Base-by-base conservation (phyloP, 805 yeast species). In the Metschnikowia sp. region DNA sequence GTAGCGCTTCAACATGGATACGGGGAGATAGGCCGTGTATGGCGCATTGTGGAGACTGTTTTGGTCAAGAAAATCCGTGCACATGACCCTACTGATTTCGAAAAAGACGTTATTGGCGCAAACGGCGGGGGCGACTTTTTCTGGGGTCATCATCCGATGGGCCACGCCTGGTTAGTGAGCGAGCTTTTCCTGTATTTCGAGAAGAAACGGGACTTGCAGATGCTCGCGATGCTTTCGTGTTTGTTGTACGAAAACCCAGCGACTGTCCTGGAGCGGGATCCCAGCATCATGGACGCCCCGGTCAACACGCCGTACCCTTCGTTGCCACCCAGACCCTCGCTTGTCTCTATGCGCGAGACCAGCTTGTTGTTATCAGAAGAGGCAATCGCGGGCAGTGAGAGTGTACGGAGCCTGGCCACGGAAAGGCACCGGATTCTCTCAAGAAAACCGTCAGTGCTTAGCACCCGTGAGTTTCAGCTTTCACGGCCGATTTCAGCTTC, bases 151-250 rank as follows among this genome's bases (percentile, higher is more conserved):
- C 95, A 88, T 61, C 91, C 90, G 0, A 78, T 84, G 61, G 96
- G 96, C 1, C 75, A 82, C 35, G 55, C 74, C 10, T 80, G 88
- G 86, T 68, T 88, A 19, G 73, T 88, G 0, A 74, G 74, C 26
- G 79, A 81, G 49, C 69, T 89, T 35, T 72, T 91, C 58, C 59
- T 63, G 1, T 83, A 84, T 56, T 89, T 83, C 60, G 94, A 84
- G 56, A 66, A 58, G 32, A 59, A 72, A 36, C 81, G 83, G 1
- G 85, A 92, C 58, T 66, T 88, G 28, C 97, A 92, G 63, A 88
- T 92, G 96, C 69, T 91, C 22, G 96, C 96, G 1, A 86, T 88
- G 89, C 65, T 90, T 54, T 79, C 92, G 3, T 88, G 96, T 65
- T 74, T 88, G 4, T 65, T 87, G 47, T 74, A 70, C 57, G 86